These are phyloP conservation scores for Castanea crenata DNA, from an alignment of 306 rosid genomes.

Conservation along the genomic window DNA sequence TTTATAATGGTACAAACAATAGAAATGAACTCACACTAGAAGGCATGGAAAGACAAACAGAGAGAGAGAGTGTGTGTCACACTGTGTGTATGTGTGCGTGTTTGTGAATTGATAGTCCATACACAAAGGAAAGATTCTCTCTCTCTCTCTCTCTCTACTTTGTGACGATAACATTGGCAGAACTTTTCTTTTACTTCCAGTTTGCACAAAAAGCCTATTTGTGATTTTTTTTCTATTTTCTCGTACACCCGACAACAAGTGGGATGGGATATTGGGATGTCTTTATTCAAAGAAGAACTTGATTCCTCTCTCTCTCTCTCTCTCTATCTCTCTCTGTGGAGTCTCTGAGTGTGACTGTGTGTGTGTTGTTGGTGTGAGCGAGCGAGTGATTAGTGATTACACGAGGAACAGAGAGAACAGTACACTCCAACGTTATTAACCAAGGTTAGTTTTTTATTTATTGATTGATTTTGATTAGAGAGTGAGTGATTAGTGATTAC, in stretches of 20 bases:
- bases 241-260: conserved; percentile 23
- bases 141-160: background rate
- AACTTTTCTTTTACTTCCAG: conserved; percentile 23
- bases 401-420: conserved; percentile 27
- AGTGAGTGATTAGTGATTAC: conserved; percentile 29
- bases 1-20: conserved; percentile 6
- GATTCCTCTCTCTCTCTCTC: conserved; percentile 27
- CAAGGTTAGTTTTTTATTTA: conserved; percentile 21
- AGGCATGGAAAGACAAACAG: background rate
- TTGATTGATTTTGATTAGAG: background rate
- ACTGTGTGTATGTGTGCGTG: background rate
- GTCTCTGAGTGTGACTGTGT: background rate
- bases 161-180: conserved; percentile 19
- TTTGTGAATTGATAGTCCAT: background rate
- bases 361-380: background rate
- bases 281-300: conserved; percentile 51
- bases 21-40: conserved; percentile 29
- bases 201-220: conserved; percentile 19
- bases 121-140: conserved; percentile 24
- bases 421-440: conserved; percentile 31
- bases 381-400: conserved; percentile 29
- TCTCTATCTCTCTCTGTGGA: background rate
- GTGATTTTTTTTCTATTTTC: conserved; percentile 11
- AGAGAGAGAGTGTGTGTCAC: background rate
- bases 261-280: conserved; percentile 31